phyloP scores from a whole-genome alignment of 148 eudicot species.

The Fagopyrum homotropicum region DNA sequence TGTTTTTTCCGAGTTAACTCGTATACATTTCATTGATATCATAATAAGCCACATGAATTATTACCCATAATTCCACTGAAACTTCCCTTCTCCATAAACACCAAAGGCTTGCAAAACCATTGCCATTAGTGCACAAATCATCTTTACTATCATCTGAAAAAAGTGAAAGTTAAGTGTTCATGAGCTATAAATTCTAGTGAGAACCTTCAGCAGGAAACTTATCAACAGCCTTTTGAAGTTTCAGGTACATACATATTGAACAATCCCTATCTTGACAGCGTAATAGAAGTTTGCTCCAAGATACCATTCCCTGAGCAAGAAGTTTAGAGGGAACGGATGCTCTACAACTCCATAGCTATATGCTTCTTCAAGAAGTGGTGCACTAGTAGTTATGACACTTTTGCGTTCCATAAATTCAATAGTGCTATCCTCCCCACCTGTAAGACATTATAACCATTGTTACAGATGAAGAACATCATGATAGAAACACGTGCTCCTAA shows the following conservation, averaged over 20 bases:
- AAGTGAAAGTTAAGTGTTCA: slow-evolving; percentile 15
- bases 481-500: neutral
- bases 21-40: neutral
- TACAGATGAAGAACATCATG: neutral
- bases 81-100: slow-evolving; percentile 93
- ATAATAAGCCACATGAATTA: slow-evolving; percentile 15
- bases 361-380: slow-evolving; percentile 91
- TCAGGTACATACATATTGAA: slow-evolving; percentile 77
- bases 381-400: slow-evolving; percentile 41
- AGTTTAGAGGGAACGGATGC: slow-evolving; percentile 91
- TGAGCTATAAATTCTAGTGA: slow-evolving; percentile 4
- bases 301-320: slow-evolving; percentile 71
- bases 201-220: neutral
- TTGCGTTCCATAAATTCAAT: slow-evolving; percentile 84
- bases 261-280: slow-evolving; percentile 95
- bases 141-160: slow-evolving; percentile 88
- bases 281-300: slow-evolving; percentile 92
- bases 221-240: neutral
- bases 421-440: slow-evolving; percentile 89
- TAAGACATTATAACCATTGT: slow-evolving; percentile 2
- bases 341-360: slow-evolving; percentile 84
- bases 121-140: slow-evolving; percentile 87
- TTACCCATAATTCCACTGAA: slow-evolving; percentile 97
- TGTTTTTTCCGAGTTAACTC: neutral
- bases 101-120: slow-evolving; percentile 66